Conservation (phyloP, 2,329 filamentous ascomycete genomes). For the Bimuria novae-zelandiae region DNA sequence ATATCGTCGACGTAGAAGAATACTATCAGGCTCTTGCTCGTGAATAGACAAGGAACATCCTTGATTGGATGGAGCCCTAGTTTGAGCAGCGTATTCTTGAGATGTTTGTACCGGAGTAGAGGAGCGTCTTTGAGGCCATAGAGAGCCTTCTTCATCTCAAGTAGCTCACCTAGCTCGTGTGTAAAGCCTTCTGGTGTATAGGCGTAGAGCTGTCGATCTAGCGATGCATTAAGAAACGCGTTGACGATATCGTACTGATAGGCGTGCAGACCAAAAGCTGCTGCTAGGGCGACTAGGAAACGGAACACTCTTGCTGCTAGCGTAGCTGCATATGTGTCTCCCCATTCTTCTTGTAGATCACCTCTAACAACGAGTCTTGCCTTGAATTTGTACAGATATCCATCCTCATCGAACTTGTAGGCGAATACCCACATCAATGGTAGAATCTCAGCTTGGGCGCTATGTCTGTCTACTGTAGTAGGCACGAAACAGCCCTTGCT, state of each 20-base stretch:
- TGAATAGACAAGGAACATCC: constrained; percentile 13
- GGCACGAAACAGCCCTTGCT: too few relatives aligned
- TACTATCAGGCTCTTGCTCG: constrained; percentile 9
- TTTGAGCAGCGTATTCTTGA: constrained; percentile 11
- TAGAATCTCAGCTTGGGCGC: too few relatives aligned
- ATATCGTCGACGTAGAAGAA: constrained; percentile 19
- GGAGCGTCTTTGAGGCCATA: constrained; percentile 21
- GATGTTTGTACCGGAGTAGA: constrained; percentile 19
- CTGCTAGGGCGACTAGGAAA: neutral
- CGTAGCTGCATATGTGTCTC: too few relatives aligned
- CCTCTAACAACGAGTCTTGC: too few relatives aligned
- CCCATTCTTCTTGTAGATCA: too few relatives aligned
- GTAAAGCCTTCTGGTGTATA: constrained; percentile 15
- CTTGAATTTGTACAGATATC: neutral
- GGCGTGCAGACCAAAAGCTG: neutral
- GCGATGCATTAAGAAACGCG: neutral
- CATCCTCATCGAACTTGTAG: too few relatives aligned
- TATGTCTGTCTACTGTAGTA: too few relatives aligned
- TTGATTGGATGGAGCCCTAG: constrained; percentile 11
- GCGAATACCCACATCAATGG: too few relatives aligned
- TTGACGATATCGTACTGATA: neutral
- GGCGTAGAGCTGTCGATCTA: neutral
- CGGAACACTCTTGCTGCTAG: neutral
- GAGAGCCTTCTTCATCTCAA: constrained; percentile 17
- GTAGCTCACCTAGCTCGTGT: constrained; percentile 1